Evolutionary conservation across 108 stramenopile genomes (phyloP).

Genomic region (Schizochytrium sp.): DNA sequence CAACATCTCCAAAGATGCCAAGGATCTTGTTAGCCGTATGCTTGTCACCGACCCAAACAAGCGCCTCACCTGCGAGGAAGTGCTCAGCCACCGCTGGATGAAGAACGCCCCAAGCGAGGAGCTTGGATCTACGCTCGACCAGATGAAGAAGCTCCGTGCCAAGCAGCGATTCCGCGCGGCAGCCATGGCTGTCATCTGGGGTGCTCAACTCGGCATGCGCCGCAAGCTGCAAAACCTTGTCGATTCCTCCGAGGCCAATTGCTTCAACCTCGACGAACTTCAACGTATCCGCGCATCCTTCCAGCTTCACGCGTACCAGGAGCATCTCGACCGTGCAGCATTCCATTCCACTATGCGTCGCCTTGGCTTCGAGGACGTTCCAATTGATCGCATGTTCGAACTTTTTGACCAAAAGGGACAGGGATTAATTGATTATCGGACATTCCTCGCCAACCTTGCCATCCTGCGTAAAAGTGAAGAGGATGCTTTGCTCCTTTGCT

Average conservation of each 20-base stretch:
- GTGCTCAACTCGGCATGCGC: slow-evolving; percentile 55
- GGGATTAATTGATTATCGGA: neutral
- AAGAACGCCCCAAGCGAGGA: slow-evolving; percentile 43
- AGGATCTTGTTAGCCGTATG: slow-evolving; percentile 72
- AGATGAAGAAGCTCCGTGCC: slow-evolving; percentile 48
- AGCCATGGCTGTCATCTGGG: slow-evolving; percentile 59
- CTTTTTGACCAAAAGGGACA: slow-evolving; percentile 45
- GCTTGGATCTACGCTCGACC: slow-evolving; percentile 39
- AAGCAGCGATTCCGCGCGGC: slow-evolving; percentile 47
- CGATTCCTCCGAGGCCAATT: slow-evolving; percentile 45
- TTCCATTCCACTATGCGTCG: slow-evolving; percentile 40
- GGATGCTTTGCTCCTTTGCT: slow-evolving; percentile 43
- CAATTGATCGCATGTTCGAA: slow-evolving; percentile 54
- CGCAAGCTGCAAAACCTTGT: slow-evolving; percentile 36
- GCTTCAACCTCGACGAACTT: slow-evolving; percentile 52
- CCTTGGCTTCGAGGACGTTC: slow-evolving; percentile 54
- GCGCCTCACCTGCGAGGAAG: slow-evolving; percentile 72
- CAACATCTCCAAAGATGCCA: slow-evolving; percentile 69
- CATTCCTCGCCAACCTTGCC: slow-evolving; percentile 27
- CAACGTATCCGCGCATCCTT: slow-evolving; percentile 55
- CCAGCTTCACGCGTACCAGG: slow-evolving; percentile 44
- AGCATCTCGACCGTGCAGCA: slow-evolving; percentile 23
- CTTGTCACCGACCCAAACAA: slow-evolving; percentile 67
- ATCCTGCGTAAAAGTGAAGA: neutral
- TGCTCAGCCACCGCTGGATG: slow-evolving; percentile 66